Conservation (phyloP, 192 early-diverging fungal genomes). For the Podila epicladia region DNA sequence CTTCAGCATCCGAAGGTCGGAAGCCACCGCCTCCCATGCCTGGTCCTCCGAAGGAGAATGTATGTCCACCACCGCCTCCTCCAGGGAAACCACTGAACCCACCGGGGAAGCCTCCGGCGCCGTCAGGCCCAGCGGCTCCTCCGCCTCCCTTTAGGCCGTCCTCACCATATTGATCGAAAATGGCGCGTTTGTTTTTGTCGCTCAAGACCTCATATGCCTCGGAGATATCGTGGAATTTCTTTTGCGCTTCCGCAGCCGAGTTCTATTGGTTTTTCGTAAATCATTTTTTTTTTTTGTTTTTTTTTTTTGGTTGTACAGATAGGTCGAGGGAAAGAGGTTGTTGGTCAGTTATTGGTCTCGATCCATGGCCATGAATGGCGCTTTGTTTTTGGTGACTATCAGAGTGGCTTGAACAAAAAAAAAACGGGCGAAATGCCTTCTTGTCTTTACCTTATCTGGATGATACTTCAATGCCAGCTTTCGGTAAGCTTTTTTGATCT, state of each 20-base stretch:
- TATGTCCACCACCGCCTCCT: slow-evolving; percentile 59
- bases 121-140: slow-evolving; percentile 64
- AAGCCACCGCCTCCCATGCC: slow-evolving; percentile 59
- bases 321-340: background rate
- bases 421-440: background rate
- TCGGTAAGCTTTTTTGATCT: slow-evolving; percentile 84
- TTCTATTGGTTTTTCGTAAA: slow-evolving; percentile 10
- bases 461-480: slow-evolving; percentile 60
- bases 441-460: slow-evolving; percentile 51
- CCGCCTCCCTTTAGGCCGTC: slow-evolving; percentile 86
- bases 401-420: background rate
- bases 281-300: background rate
- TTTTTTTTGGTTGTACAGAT: background rate
- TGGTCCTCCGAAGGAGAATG: slow-evolving; percentile 71
- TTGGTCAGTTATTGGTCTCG: background rate
- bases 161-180: slow-evolving; percentile 96
- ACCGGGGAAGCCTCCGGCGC: slow-evolving; percentile 62
- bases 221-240: slow-evolving; percentile 96
- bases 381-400: too few relatives aligned
- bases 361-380: too few relatives aligned
- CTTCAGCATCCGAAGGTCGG: slow-evolving; percentile 79
- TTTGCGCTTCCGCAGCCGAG: slow-evolving; percentile 61
- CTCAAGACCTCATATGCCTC: slow-evolving; percentile 97
- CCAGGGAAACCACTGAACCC: slow-evolving; percentile 60
- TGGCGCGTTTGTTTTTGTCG: slow-evolving; percentile 89